Percentiles rank a stretch among this genome's conserved stretches.
Evolutionary conservation across 2,329 filamentous ascomycete species (phyloP).

Genomic region (Basipetospora chlamydospora): DNA sequence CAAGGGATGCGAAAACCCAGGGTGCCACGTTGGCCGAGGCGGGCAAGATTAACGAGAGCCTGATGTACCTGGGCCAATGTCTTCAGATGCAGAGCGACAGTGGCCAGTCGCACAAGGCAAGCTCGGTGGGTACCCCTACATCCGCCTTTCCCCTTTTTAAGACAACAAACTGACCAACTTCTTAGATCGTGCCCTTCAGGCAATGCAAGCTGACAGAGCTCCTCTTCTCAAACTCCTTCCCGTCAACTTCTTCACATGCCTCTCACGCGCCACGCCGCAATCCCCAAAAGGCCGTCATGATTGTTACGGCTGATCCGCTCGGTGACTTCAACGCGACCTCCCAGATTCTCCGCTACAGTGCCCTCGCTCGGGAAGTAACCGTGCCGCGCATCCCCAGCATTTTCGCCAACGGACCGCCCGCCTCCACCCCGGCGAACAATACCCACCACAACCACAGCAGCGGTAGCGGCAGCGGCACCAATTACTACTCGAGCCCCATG

Average conservation of each 20-base stretch:
- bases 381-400: slow-evolving; percentile 79
- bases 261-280: slow-evolving; percentile 34
- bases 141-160: too few species aligned
- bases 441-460: too few species aligned
- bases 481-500: neutral
- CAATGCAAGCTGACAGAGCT: slow-evolving; percentile 79
- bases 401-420: slow-evolving; percentile 36
- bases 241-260: slow-evolving; percentile 34
- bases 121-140: slow-evolving; percentile 7
- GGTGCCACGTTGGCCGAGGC: slow-evolving; percentile 87
- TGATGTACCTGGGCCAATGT: slow-evolving; percentile 97
- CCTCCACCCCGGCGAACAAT: too few species aligned
- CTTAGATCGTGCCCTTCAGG: slow-evolving; percentile 56
- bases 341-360: slow-evolving; percentile 88
- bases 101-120: slow-evolving; percentile 58
- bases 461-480: too few species aligned
- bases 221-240: slow-evolving; percentile 80
- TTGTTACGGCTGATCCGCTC: slow-evolving; percentile 83
- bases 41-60: slow-evolving; percentile 93
- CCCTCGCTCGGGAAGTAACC: slow-evolving; percentile 81
- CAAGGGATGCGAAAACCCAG: slow-evolving; percentile 83
- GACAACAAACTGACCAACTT: too few species aligned
- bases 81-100: slow-evolving; percentile 86
- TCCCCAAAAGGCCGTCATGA: slow-evolving; percentile 85
- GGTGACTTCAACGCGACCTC: slow-evolving; percentile 96